Evolutionary conservation across 2,329 filamentous ascomycete species (phyloP), one percentile per base, ranked within the genome.

Genomic region (Cryphonectria naterciae): DNA sequence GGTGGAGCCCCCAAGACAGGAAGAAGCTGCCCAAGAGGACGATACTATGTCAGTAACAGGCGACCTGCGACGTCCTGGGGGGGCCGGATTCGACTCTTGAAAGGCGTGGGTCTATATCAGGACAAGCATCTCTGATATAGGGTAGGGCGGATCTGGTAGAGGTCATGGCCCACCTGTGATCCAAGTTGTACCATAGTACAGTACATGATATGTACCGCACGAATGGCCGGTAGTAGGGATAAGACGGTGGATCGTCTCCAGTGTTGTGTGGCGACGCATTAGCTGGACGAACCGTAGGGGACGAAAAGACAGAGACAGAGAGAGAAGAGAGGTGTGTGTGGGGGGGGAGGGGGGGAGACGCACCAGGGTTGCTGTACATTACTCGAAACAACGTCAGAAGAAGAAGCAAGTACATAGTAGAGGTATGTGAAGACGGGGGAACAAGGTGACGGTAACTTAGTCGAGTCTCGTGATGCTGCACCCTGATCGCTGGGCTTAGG

Each of bases 381-480:
- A 68, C 65, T 70, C 68, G 65, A 70, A 68, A 70, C 71, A 72
- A 72, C 39, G 69, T 60, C 68, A 72, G 69, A 65, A 70, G 66
- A 68, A 72, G 66, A 68, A 72, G 71, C 65, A 72, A 68, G 61
- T 49, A 70, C 4, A 2, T 22, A 6, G 15, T 19, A 22, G 6
- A n/a, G 22, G 46, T 49, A 56, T 52, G 52, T 60, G 37, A 49
- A 65, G 68, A 41, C 58, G 62, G 68, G 64, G 64, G 54, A 58
- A 58, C 49, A 32, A 39, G 64, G 64, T n/a, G 13, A 64, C 46
- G 43, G 54, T 69, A 66, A 43, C 70, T 69, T 68, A 60, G 62
- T 71, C 62, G 54, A 66, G 66, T 54, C 58, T 62, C 58, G 69
- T 68, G 68, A 67, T 62, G 69, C n/a, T 58, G 56, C 58, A 62